Percentiles rank a stretch among this genome's conserved stretches.
Conservation (phyloP, 352 stramenopile genomes). For the Sclerospora graminicola region DNA sequence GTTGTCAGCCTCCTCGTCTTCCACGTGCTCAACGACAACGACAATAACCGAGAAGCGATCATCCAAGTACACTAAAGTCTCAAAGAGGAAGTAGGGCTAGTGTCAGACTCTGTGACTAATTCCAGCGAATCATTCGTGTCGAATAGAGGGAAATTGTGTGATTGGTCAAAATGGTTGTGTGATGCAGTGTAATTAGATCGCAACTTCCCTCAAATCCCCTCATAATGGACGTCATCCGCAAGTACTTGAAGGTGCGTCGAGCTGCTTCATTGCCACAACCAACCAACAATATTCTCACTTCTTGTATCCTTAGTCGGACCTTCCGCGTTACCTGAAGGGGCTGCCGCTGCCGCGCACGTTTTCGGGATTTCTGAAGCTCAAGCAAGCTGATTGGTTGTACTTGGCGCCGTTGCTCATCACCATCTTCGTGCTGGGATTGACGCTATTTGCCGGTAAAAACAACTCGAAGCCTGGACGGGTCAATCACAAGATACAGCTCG, state of each 20-base stretch:
- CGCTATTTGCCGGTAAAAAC: slow-evolving; percentile 53
- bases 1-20: slow-evolving; percentile 3
- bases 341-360: slow-evolving; percentile 77
- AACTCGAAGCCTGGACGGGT: slow-evolving; percentile 45
- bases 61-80: slow-evolving; percentile 71
- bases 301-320: slow-evolving; percentile 25
- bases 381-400: slow-evolving; percentile 79
- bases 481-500: slow-evolving; percentile 55
- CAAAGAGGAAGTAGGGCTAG: slow-evolving; percentile 41
- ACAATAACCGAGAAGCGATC: slow-evolving; percentile 30
- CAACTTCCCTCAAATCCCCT: neutral
- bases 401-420: slow-evolving; percentile 73
- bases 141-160: neutral
- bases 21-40: slow-evolving; percentile 14
- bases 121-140: too few relatives aligned
- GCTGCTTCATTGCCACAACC: neutral
- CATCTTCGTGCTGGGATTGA: slow-evolving; percentile 58
- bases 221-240: slow-evolving; percentile 68
- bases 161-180: neutral
- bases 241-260: slow-evolving; percentile 56
- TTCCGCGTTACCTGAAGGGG: slow-evolving; percentile 78
- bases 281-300: neutral
- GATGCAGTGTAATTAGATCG: neutral
- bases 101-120: too few relatives aligned
- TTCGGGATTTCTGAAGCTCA: slow-evolving; percentile 74